A percentile compares a stretch with the other conserved stretches of the same genome.
These are phyloP conservation scores for Talaromyces piceae DNA, from an alignment of 2,329 filamentous ascomycete species.

Conservation along the genomic window DNA sequence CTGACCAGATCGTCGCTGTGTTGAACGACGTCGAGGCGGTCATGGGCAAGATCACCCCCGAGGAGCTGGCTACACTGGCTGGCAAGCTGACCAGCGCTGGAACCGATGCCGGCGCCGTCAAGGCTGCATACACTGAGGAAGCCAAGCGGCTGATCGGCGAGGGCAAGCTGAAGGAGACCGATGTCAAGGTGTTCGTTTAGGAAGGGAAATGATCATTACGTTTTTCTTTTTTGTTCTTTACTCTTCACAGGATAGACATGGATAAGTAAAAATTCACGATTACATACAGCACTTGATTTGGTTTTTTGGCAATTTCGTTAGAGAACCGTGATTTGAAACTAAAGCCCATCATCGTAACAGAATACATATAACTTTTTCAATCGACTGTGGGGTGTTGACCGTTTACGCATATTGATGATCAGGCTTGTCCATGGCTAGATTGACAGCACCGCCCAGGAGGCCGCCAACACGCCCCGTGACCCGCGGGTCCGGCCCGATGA, in stretches of 20 bases:
- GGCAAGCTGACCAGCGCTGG: conserved; percentile 68
- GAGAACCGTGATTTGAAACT: not conserved
- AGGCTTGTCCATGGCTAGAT: conserved; percentile 4
- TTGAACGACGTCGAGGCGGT: conserved; percentile 79
- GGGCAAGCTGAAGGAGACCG: conserved; percentile 79
- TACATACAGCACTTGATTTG: not conserved
- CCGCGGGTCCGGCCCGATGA: conserved; percentile 38
- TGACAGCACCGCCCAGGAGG: conserved; percentile 9
- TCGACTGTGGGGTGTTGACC: too few relatives aligned
- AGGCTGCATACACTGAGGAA: conserved; percentile 71
- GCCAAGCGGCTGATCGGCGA: conserved; percentile 68
- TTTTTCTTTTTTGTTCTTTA: too few relatives aligned
- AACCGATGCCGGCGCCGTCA: conserved; percentile 77
- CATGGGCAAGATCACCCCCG: conserved; percentile 79
- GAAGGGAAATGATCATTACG: too few relatives aligned
- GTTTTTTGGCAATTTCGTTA: not conserved
- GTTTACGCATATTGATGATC: conserved; percentile 8
- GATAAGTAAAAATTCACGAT: not conserved
- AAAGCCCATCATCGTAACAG: not conserved
- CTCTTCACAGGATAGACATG: not conserved
- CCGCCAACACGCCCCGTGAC: conserved; percentile 12
- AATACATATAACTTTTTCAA: not conserved
- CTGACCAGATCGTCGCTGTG: conserved; percentile 71
- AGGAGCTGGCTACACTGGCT: conserved; percentile 80
- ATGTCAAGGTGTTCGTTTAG: conserved; percentile 54